phyloP scores from a whole-genome alignment of 2,329 filamentous ascomycete genomes.

The Amylocarpus encephaloides region DNA sequence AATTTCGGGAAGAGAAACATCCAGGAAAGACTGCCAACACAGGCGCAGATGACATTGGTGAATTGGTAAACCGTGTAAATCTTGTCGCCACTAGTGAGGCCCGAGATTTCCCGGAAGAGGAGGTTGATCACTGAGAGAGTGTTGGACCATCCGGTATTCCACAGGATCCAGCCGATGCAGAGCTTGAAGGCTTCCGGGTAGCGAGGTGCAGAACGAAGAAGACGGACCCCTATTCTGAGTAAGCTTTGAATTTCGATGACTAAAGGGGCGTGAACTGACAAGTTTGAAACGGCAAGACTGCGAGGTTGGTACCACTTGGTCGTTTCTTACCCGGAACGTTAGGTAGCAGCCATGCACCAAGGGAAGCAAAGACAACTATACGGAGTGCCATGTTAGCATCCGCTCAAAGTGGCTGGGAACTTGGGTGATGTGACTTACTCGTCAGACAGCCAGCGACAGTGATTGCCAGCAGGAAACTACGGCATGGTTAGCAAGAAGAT shows the following conservation, averaged over 20 bases:
- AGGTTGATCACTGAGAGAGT: not conserved
- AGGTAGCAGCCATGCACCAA: conserved; percentile 2
- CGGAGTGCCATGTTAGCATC: not conserved
- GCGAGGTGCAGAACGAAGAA: not conserved
- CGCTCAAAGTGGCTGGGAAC: not conserved
- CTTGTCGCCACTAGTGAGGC: not conserved
- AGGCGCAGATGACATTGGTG: conserved; percentile 2
- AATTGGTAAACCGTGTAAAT: conserved; percentile 5
- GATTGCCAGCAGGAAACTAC: conserved; percentile 3
- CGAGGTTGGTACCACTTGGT: conserved; percentile 1
- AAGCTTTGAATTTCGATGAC: not conserved
- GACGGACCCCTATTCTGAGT: not conserved
- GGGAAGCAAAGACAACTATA: conserved; percentile 4
- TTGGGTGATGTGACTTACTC: not conserved
- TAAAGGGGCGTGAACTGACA: not conserved
- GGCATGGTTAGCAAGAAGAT: not conserved
- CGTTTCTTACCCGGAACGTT: not conserved
- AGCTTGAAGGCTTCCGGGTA: conserved; percentile 7
- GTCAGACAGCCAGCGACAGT: conserved; percentile 3
- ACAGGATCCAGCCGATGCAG: conserved; percentile 5
- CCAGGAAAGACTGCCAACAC: not conserved
- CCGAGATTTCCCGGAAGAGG: conserved; percentile 4
- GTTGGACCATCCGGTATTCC: conserved; percentile 1
- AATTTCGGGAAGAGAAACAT: conserved; percentile 5
- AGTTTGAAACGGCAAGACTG: conserved; percentile 1